Percentiles rank a stretch among this genome's conserved stretches.
These are phyloP conservation scores for Misopates orontium DNA, from an alignment of 257 asterid genomes.

Conservation along the genomic window DNA sequence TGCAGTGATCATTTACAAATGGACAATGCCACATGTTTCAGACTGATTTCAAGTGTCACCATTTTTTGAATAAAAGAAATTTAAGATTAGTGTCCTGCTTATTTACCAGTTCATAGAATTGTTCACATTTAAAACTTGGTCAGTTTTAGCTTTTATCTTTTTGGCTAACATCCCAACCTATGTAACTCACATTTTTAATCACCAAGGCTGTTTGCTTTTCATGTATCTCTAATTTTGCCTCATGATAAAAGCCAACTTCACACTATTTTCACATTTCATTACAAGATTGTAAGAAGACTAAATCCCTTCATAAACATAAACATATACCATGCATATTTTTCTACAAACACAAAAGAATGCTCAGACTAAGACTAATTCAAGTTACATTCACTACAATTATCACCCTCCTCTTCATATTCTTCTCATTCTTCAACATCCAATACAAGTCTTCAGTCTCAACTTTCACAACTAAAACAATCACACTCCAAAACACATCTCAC, in stretches of 20 bases:
- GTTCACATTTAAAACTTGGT: background rate
- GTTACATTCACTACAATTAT: constrained; percentile 33
- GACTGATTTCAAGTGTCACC: too few species aligned
- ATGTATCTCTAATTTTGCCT: constrained; percentile 13
- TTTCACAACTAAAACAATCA: constrained; percentile 15
- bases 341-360: constrained; percentile 21
- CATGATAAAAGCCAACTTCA: constrained; percentile 6
- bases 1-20: too few species aligned
- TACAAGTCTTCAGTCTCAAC: constrained; percentile 36
- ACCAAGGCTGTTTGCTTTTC: constrained; percentile 17
- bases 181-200: constrained; percentile 30
- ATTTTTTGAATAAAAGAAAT: too few species aligned
- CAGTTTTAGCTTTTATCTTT: background rate
- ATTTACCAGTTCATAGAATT: too few species aligned
- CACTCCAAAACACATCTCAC: constrained; percentile 16
- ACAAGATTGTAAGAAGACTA: constrained; percentile 1
- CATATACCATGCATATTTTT: background rate
- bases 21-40: too few species aligned
- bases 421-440: constrained; percentile 42
- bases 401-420: constrained; percentile 39
- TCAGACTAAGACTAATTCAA: constrained; percentile 26
- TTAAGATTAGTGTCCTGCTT: too few species aligned
- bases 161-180: background rate
- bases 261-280: constrained; percentile 33
- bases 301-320: background rate